Base-by-base conservation (phyloP, 306 rosid genomes). In the Cucumis cinereus region DNA sequence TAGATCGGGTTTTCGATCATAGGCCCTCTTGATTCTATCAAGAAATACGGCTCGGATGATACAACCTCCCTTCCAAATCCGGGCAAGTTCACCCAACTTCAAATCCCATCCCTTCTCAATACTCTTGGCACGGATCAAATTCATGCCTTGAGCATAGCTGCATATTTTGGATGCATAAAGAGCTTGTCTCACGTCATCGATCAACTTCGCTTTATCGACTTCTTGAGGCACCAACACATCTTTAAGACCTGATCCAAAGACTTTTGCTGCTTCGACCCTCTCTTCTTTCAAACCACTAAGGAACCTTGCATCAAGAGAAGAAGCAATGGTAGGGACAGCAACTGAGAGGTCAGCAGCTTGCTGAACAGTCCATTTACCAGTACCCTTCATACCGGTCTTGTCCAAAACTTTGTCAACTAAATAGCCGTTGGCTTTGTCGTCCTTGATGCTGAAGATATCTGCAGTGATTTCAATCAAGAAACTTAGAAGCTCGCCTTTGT, bases 51-150 rank as follows among this genome's bases (percentile, higher is more conserved):
- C 96, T 13, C 93, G 72, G 52, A 88, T 90, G 45, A 90, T 90
- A 71, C 96, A 90, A 50, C 93, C 93, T 73, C 96, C 96, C 81
- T 90, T 90, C 96, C 96, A 88, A 80, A 90, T 88, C 79, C 96
- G 86, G 1, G 91, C 93, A 30, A 90, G 80, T 40, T 90, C 96
- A 10, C 96, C 96, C 6, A 90, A 82, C 69, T 90, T 83, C 91
- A 90, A 90, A 23, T 77, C 77, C 96, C 96, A 90, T 23, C 89
- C 87, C 70, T 85, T 87, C 88, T 87, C 89, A 15, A 76, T 36
- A 24, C 96, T 90, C 87, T 90, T 90, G 1, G 90, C 93, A 78
- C 91, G 90, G 82, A 90, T 81, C 76, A 90, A 73, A 78, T 88
- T 90, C 96, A 90, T 90, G 53, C 96, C 95, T 75, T 90, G 93